Conservation (phyloP, 2,329 filamentous ascomycete genomes). For the Ramularia endophylla region DNA sequence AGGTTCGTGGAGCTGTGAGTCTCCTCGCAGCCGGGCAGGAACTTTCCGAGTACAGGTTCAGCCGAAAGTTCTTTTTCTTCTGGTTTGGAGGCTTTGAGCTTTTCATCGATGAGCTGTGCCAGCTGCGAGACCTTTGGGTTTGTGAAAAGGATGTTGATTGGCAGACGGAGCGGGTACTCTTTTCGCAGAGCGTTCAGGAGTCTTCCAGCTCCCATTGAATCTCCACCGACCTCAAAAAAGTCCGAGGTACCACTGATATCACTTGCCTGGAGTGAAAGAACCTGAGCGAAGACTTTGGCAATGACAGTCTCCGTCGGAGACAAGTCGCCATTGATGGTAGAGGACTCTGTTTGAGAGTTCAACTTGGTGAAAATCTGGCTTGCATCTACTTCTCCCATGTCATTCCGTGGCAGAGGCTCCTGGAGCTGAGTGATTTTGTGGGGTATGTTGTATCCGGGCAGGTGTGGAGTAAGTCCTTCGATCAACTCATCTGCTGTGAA, state of each 20-base stretch:
- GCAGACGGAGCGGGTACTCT: slow-evolving; percentile 44
- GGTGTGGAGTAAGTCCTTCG: slow-evolving; percentile 14
- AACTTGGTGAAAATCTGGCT: slow-evolving; percentile 8
- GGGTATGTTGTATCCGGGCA: slow-evolving; percentile 27
- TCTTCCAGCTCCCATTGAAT: slow-evolving; percentile 49
- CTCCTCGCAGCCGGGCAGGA: slow-evolving; percentile 34
- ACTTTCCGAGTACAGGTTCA: slow-evolving; percentile 6
- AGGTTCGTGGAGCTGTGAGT: slow-evolving; percentile 47
- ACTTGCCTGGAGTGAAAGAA: slow-evolving; percentile 37
- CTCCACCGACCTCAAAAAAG: slow-evolving; percentile 50
- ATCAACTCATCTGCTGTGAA: slow-evolving; percentile 11
- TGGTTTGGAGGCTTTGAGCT: slow-evolving; percentile 4
- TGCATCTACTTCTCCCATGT: slow-evolving; percentile 23
- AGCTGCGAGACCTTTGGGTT: slow-evolving; percentile 42
- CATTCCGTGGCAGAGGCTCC: slow-evolving; percentile 21
- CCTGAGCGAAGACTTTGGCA: slow-evolving; percentile 41
- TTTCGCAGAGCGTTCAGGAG: slow-evolving; percentile 48
- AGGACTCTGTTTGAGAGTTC: slow-evolving; percentile 4
- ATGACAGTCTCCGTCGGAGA: slow-evolving; percentile 35
- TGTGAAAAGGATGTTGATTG: slow-evolving; percentile 49
- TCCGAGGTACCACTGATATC: slow-evolving; percentile 41
- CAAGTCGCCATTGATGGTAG: slow-evolving; percentile 10
- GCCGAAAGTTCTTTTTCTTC: slow-evolving; percentile 8
- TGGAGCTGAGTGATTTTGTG: slow-evolving; percentile 24
- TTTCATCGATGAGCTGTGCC: slow-evolving; percentile 33